Evolutionary conservation across 805 yeast species (phyloP).

Genomic region (Cyberlindnera xishuangbannaensis): DNA sequence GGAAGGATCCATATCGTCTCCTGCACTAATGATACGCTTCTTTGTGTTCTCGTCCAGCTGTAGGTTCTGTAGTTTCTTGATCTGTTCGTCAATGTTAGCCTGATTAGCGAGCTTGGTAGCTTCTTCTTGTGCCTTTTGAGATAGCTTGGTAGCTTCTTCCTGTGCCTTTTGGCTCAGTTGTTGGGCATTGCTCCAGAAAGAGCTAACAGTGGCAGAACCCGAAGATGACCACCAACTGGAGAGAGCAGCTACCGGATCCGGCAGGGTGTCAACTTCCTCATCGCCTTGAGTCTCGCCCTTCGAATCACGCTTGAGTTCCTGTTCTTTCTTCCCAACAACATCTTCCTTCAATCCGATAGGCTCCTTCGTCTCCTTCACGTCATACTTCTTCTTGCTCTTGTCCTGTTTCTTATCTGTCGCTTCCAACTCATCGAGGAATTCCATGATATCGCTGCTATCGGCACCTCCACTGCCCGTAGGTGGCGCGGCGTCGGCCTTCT

Average conservation of each 20-base stretch:
- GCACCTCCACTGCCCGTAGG: slow-evolving; percentile 26
- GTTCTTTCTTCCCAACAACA: slow-evolving; percentile 12
- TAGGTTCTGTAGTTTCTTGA: slow-evolving; percentile 28
- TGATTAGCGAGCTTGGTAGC: slow-evolving; percentile 28
- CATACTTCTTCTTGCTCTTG: slow-evolving; percentile 4
- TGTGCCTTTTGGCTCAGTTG: slow-evolving; percentile 36
- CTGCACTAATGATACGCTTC: slow-evolving; percentile 22
- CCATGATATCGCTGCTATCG: slow-evolving; percentile 34
- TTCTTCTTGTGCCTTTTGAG: slow-evolving; percentile 31
- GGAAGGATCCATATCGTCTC: slow-evolving; percentile 16
- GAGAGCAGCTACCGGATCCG: slow-evolving; percentile 60
- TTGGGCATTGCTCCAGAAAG: slow-evolving; percentile 64
- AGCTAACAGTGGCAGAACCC: slow-evolving; percentile 60
- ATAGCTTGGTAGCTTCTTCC: slow-evolving; percentile 23
- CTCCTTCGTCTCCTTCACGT: not conserved
- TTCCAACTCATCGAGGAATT: slow-evolving; percentile 60
- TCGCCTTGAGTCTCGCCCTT: slow-evolving; percentile 15
- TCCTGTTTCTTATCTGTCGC: slow-evolving; percentile 25
- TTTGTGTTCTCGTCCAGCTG: slow-evolving; percentile 17
- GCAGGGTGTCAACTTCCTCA: slow-evolving; percentile 21
- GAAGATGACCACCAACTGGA: slow-evolving; percentile 72
- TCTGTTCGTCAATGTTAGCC: slow-evolving; percentile 24
- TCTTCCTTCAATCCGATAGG: not conserved
- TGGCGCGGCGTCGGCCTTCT: slow-evolving; percentile 25
- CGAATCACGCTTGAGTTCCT: slow-evolving; percentile 18